phyloP scores from a whole-genome alignment of 2,329 filamentous ascomycete species.

The Fusarium nanum region DNA sequence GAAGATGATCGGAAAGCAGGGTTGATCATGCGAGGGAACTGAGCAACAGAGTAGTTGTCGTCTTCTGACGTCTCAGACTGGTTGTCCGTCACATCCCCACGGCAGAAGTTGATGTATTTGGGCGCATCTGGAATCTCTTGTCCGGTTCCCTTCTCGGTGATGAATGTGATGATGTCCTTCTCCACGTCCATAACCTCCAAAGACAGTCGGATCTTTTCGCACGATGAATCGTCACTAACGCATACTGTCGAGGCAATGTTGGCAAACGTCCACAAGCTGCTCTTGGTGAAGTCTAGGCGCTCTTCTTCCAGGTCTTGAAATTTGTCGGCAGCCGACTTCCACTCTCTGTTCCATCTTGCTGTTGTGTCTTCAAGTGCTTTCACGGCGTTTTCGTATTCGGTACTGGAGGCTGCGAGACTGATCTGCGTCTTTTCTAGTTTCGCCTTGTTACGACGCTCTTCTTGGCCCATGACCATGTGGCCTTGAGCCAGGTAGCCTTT shows the following conservation, averaged over 20 bases:
- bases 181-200: conserved; percentile 97
- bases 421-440: conserved; percentile 99
- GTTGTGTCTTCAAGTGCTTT: conserved; percentile 96
- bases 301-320: conserved; percentile 99
- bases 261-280: conserved; percentile 96
- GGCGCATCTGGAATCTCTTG: conserved; percentile 98
- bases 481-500: conserved; percentile 98
- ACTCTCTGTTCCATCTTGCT: conserved; percentile 94
- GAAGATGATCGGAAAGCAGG: conserved; percentile 96
- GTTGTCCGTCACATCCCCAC: conserved; percentile 84
- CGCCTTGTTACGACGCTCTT: conserved; percentile 98
- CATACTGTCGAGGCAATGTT: conserved; percentile 98
- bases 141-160: conserved; percentile 87
- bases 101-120: conserved; percentile 98
- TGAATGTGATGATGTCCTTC: conserved; percentile 91
- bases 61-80: conserved; percentile 88
- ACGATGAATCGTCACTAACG: conserved; percentile 95
- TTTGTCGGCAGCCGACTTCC: conserved; percentile 98
- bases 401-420: conserved; percentile 88
- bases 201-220: conserved; percentile 93
- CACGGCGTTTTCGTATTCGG: conserved; percentile 92
- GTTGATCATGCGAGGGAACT: conserved; percentile 95
- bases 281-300: conserved; percentile 95
- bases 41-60: conserved; percentile 91
- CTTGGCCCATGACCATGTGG: conserved; percentile 99